Evolutionary conservation across 257 asterid genomes (phyloP).

Genomic region (Ligustrum vulgare): DNA sequence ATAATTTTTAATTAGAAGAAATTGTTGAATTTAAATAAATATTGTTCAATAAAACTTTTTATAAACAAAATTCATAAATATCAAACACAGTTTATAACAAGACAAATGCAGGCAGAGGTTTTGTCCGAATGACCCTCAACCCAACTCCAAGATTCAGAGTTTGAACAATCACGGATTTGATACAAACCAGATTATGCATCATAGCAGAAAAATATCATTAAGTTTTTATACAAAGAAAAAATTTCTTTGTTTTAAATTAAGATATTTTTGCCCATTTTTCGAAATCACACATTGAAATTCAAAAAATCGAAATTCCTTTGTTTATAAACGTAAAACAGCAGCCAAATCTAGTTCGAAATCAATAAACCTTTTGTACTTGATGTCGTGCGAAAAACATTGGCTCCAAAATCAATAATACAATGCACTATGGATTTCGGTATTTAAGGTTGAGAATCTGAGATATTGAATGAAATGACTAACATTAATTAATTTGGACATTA

Average conservation of each 20-base stretch:
- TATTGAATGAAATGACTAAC: slow-evolving; percentile 15
- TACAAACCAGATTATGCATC: background rate
- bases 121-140: background rate
- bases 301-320: too few relatives aligned
- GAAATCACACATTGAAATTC: too few relatives aligned
- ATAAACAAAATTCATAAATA: too few relatives aligned
- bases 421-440: slow-evolving; percentile 14
- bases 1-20: too few relatives aligned
- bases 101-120: slow-evolving; percentile 31
- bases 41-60: too few relatives aligned
- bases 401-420: slow-evolving; percentile 17
- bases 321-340: too few relatives aligned
- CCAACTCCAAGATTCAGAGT: too few relatives aligned
- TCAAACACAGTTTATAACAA: background rate
- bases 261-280: too few relatives aligned
- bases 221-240: background rate
- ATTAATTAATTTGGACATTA: slow-evolving; percentile 9
- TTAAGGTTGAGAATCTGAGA: slow-evolving; percentile 27
- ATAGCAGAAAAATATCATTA: background rate
- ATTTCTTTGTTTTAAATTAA: background rate
- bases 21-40: too few relatives aligned
- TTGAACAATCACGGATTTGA: too few relatives aligned
- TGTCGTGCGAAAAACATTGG: slow-evolving; percentile 10
- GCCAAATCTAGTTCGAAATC: slow-evolving; percentile 20
- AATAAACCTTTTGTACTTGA: slow-evolving; percentile 6